phyloP scores from a whole-genome alignment of 768 basidiomycete species.

The Trichaptum fuscoviolaceum region DNA sequence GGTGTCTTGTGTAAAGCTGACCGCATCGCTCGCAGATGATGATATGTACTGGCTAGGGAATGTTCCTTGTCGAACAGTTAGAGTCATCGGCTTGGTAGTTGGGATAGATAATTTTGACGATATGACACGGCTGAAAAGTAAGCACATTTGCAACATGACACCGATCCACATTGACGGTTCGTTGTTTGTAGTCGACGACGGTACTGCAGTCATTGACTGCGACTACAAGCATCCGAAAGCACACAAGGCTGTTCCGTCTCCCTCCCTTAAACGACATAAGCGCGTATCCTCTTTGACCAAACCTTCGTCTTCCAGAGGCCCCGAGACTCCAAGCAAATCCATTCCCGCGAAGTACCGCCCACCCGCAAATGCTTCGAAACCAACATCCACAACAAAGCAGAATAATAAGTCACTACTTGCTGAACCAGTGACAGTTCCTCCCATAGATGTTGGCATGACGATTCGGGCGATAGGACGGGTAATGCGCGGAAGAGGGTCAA shows the following conservation, averaged over 20 bases:
- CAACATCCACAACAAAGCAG: conserved; percentile 14
- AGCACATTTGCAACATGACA: conserved; percentile 13
- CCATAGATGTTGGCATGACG: conserved; percentile 41
- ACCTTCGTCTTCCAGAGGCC: conserved; percentile 10
- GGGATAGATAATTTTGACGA: conserved; percentile 56
- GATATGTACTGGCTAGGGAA: conserved; percentile 72
- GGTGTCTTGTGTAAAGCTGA: conserved; percentile 7
- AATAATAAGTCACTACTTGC: conserved; percentile 11
- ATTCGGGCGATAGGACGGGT: conserved; percentile 47
- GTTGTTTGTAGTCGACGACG: conserved; percentile 60
- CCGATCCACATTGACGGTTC: conserved; percentile 3
- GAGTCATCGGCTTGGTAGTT: conserved; percentile 59
- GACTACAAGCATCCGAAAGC: conserved; percentile 34
- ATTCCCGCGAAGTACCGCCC: conserved; percentile 8
- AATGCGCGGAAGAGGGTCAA: conserved; percentile 31
- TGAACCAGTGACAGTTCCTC: conserved; percentile 26
- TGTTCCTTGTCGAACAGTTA: conserved; percentile 62
- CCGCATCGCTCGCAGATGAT: conserved; percentile 26
- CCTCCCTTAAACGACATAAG: conserved; percentile 7
- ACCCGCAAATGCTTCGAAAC: neutral
- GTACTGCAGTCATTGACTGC: conserved; percentile 70
- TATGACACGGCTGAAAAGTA: conserved; percentile 55
- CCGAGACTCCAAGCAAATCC: conserved; percentile 10
- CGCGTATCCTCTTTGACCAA: conserved; percentile 13
- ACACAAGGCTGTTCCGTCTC: conserved; percentile 12